Evolutionary conservation across 345 rosid species (phyloP), one percentile per base, ranked within the genome.

Genomic region (Garcia nutans): DNA sequence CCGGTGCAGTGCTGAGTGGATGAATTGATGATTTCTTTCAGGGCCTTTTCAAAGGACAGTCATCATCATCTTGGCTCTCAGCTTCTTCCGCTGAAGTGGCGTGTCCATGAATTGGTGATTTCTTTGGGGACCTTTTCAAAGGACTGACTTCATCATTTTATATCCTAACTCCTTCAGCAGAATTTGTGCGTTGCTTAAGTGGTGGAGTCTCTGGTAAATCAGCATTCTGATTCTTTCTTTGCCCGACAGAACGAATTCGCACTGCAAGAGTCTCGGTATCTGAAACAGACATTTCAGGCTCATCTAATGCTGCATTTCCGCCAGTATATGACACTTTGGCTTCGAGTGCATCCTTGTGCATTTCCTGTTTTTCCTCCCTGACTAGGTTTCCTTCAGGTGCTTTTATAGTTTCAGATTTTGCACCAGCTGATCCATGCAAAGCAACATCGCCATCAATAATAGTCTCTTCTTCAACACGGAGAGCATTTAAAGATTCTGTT

Each of bases 221-320:
- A 50, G 70, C 65, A 49, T 63, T 57, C 15, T 8, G 42, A 61
- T 56, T 70, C 16, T 58, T 23, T 74, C 37, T 57, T 80, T 47
- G 54, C 55, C 55, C 61, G 58, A 65, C 42, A 31, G 58, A 69
- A 44, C 9, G 73, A 59, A 10, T 65, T 47, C 37, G 80, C 70
- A 31, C 15, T 22, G 2, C 24, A n/a, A 60, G 16, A 50, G 72
- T 50, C 76, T 70, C 76, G 2, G 11, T 37, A 56, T 77, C 84
- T 20, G 68, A 76, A 78, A 78, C 75, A 71, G 74, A 72, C 5
- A 19, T 24, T 60, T 74, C 41, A 33, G 61, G 68, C 50, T 16
- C 75, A 44, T 55, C 68, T 5, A 33, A 41, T 52, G 68, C 64
- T 62, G 55, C 55, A 55, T 45, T 63, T 57, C 8, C 28, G 22